A percentile compares a stretch with the other conserved stretches of the same genome.
Evolutionary conservation across 768 basidiomycete species (phyloP).

Genomic region (Galerina marginata): DNA sequence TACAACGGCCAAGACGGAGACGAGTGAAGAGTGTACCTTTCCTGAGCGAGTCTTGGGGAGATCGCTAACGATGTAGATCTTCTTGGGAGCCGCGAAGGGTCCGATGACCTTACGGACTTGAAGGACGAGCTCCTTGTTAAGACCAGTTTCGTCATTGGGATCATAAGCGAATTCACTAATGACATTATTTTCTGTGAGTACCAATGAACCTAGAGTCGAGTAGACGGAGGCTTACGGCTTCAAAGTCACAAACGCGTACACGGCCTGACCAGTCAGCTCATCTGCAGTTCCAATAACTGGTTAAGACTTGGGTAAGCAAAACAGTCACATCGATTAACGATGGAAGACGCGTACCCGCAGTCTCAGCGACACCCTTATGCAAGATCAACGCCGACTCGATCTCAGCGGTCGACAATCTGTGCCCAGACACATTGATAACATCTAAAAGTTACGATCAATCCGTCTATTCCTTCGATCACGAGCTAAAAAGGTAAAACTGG

Average conservation of each 20-base stretch:
- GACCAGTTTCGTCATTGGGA: constrained; percentile 64
- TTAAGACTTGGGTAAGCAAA: background rate
- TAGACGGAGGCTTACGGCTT: constrained; percentile 73
- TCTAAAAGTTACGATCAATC: constrained; percentile 46
- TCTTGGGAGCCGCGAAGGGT: constrained; percentile 97
- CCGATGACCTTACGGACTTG: constrained; percentile 98
- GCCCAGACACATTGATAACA: constrained; percentile 98
- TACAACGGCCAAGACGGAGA: background rate
- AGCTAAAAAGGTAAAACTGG: constrained; percentile 5
- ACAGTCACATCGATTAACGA: background rate
- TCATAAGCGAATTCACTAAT: constrained; percentile 82
- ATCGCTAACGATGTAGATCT: constrained; percentile 81
- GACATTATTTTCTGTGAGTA: background rate
- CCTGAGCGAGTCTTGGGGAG: constrained; percentile 95
- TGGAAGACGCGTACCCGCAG: constrained; percentile 59
- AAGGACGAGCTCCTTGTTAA: constrained; percentile 87
- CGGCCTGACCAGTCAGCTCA: constrained; percentile 91
- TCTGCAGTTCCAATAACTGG: constrained; percentile 82
- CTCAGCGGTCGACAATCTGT: constrained; percentile 95
- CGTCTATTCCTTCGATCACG: background rate
- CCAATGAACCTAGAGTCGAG: background rate
- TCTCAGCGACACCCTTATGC: constrained; percentile 95
- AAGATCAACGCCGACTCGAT: constrained; percentile 96
- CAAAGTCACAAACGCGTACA: constrained; percentile 92
- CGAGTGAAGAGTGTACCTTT: constrained; percentile 60